Evolutionary conservation across 2,329 filamentous ascomycete species (phyloP).

Genomic region (Sporothrix brasiliensis): DNA sequence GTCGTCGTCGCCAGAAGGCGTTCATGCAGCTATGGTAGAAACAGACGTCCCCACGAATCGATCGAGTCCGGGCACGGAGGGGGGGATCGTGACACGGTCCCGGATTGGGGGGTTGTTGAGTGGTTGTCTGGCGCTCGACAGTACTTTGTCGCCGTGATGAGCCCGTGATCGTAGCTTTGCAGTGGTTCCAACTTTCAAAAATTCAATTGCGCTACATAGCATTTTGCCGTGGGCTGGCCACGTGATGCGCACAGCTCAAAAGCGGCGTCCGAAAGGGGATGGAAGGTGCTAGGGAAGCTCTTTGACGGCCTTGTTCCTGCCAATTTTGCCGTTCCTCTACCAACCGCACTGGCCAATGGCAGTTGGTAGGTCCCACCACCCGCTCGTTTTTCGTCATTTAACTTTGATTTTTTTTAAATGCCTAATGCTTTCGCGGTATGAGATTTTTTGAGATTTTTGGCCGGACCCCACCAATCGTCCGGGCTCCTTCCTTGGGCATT

Average conservation of each 20-base stretch:
- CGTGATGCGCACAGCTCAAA: background rate
- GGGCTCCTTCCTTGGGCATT: conserved; percentile 29
- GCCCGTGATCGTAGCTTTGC: background rate
- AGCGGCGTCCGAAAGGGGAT: conserved; percentile 9
- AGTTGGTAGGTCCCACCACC: conserved; percentile 25
- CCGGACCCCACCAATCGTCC: conserved; percentile 33
- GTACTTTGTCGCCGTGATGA: background rate
- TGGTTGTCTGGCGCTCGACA: background rate
- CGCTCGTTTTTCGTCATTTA: conserved; percentile 15
- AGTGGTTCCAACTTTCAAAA: conserved; percentile 28
- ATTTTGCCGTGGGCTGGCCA: background rate
- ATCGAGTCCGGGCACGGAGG: background rate
- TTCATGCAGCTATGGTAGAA: background rate
- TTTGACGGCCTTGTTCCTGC: background rate
- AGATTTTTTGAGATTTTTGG: conserved; percentile 29
- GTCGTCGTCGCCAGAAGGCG: conserved; percentile 20
- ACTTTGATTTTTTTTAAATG: conserved; percentile 21
- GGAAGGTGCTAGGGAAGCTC: background rate
- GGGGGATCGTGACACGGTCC: background rate
- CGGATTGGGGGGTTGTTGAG: background rate
- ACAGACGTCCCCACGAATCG: background rate
- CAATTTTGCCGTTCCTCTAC: conserved; percentile 23
- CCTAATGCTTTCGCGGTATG: conserved; percentile 1
- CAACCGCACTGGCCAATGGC: conserved; percentile 20
- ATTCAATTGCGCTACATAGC: conserved; percentile 30